Conservation (phyloP, 208 protist genomes). For the Leishmania arabica region DNA sequence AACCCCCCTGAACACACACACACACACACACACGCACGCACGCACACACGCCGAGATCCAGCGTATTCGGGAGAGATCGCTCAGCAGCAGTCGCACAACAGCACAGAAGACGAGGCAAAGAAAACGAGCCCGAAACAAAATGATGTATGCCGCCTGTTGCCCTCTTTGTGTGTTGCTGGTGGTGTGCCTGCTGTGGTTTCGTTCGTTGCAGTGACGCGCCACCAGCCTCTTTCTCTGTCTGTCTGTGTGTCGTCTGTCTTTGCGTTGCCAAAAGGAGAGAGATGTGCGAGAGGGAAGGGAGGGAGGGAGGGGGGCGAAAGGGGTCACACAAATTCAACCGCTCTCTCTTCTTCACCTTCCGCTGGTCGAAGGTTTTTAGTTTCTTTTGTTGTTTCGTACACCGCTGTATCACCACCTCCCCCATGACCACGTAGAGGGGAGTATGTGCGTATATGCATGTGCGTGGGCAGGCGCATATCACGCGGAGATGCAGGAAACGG, state of each 20-base stretch:
- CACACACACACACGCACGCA: too few species aligned
- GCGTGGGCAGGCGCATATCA: background rate
- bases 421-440: background rate
- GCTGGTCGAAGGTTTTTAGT: background rate
- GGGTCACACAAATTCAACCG: background rate
- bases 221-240: background rate
- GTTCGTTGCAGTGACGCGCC: background rate
- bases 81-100: background rate
- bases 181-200: too few species aligned
- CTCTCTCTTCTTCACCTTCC: background rate
- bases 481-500: background rate
- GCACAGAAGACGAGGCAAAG: background rate
- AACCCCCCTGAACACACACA: background rate
- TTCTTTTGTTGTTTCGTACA: background rate
- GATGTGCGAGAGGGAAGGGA: background rate
- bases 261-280: background rate
- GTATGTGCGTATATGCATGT: background rate
- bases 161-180: background rate
- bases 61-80: background rate
- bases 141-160: background rate
- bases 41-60: background rate
- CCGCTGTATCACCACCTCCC: background rate
- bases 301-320: background rate
- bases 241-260: background rate
- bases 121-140: background rate